Evolutionary conservation across 306 rosid species (phyloP).

Genomic region (Psophocarpus tetragonolobus): DNA sequence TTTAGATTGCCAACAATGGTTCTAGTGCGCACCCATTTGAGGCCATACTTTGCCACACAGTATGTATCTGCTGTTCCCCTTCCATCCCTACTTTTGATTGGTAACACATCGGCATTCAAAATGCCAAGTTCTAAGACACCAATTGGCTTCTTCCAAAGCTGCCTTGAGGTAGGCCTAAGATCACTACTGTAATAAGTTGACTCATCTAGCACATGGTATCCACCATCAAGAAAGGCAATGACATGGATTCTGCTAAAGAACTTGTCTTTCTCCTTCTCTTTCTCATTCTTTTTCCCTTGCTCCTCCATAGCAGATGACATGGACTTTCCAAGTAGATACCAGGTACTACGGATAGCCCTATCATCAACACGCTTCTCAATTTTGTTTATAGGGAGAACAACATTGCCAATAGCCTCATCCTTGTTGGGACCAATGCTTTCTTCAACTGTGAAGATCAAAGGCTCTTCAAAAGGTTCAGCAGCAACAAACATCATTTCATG

Average conservation of each 20-base stretch:
- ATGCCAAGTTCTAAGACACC: conserved; percentile 91
- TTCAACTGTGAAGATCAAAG: conserved; percentile 63
- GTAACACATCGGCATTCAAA: conserved; percentile 55
- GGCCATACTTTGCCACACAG: conserved; percentile 93
- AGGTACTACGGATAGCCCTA: conserved; percentile 40
- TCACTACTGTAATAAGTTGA: conserved; percentile 89
- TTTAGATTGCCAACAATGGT: conserved; percentile 62
- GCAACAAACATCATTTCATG: conserved; percentile 73
- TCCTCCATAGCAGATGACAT: conserved; percentile 75
- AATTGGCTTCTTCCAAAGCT: conserved; percentile 74
- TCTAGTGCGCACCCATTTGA: conserved; percentile 92
- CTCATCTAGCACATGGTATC: conserved; percentile 94
- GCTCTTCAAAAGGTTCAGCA: conserved; percentile 92
- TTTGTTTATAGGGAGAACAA: conserved; percentile 47
- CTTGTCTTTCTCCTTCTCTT: conserved; percentile 66
- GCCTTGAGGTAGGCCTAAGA: conserved; percentile 73
- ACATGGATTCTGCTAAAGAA: conserved; percentile 72
- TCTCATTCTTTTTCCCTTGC: conserved; percentile 40
- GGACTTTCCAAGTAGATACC: conserved; percentile 64
- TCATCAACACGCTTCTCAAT: conserved; percentile 79
- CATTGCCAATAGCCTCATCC: conserved; percentile 76
- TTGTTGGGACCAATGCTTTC: conserved; percentile 69
- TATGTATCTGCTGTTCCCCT: conserved; percentile 70
- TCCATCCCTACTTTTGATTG: conserved; percentile 65
- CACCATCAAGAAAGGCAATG: conserved; percentile 75